A percentile compares a stretch with the other conserved stretches of the same genome.
These are phyloP conservation scores for Naematelia aurantialba DNA, from an alignment of 768 basidiomycete species.

Conservation along the genomic window DNA sequence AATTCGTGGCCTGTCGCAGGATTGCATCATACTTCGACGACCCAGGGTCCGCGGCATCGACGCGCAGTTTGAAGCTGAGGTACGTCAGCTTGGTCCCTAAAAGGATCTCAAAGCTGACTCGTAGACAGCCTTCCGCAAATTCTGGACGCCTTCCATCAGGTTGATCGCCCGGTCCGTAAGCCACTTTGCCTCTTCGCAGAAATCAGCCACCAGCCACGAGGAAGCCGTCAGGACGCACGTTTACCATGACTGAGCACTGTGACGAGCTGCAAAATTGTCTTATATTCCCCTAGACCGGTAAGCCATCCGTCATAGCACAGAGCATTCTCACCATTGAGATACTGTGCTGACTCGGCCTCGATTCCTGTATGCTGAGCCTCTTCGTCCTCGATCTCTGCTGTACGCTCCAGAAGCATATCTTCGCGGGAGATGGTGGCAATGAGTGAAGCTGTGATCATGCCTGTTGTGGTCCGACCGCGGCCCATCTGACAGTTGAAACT, in stretches of 20 bases:
- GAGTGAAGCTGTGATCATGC: constrained; percentile 85
- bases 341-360: constrained; percentile 84
- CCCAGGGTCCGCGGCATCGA: constrained; percentile 74
- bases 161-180: constrained; percentile 85
- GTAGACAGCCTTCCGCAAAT: constrained; percentile 88
- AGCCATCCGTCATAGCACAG: constrained; percentile 1
- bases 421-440: constrained; percentile 62
- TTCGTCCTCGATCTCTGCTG: constrained; percentile 19
- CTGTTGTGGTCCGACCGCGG: constrained; percentile 74
- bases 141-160: constrained; percentile 88
- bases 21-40: constrained; percentile 73
- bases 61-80: constrained; percentile 81
- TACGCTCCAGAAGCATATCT: constrained; percentile 33
- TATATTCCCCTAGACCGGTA: constrained; percentile 77
- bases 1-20: constrained; percentile 75
- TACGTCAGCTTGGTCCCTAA: constrained; percentile 5
- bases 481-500: constrained; percentile 96
- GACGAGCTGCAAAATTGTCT: constrained; percentile 89
- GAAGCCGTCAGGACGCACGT: constrained; percentile 44
- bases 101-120: constrained; percentile 60
- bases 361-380: constrained; percentile 39
- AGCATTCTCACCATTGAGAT: constrained; percentile 66
- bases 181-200: constrained; percentile 64
- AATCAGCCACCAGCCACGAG: background rate
- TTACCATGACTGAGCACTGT: constrained; percentile 89